Base-by-base conservation (phyloP, 2,329 filamentous ascomycete species). In the Fonsecaea nubica region DNA sequence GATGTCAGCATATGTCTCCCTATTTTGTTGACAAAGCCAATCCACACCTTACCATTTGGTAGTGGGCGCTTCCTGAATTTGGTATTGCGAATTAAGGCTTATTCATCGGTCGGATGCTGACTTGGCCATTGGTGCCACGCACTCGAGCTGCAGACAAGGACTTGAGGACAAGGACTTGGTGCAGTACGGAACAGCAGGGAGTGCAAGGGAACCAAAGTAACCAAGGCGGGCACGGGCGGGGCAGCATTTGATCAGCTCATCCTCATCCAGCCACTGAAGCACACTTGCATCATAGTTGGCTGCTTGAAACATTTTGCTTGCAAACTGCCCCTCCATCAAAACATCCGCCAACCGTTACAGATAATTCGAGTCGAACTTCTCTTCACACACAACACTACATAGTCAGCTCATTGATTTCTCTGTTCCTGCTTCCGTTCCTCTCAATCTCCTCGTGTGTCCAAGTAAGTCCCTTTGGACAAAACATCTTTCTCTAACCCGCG, bases 61-160 rank as follows among this genome's bases (percentile, higher is more conserved):
- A 52, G 18, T 18, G 62, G 52, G 36, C 18, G 60, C 21, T 67
- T 67, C 53, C 65, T 64, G 42, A n/a, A 54, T 60, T 56, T 62
- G 62, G 62, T 6, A 53, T 38, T 33, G 57, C 30, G 32, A 7
- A 3, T 25, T 10, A 32, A 32, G 48, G 65, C 58, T 67, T 60
- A 70, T 67, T 70, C 68, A 70, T 65, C 68, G 42, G n/a, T 18
- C 36, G 2, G 35, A 12, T 63, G 68, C 65, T 70, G 65, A 67
- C 68, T 21, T 52, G 57, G 58, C 58, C 45, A 42, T 42, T 55
- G 55, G 58, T 60, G 40, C 21, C 36, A 13, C 21, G 18, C 8
- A 25, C 32, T 30, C n/a, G 38, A 13, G 10, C 10, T 40, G 9
- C 25, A 25, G 25, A 25, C 1, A 25, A 25, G 25, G 25, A 2